Evolutionary conservation across 2,329 filamentous ascomycete genomes (phyloP).

Genomic region (Incumbomyces delicatus): DNA sequence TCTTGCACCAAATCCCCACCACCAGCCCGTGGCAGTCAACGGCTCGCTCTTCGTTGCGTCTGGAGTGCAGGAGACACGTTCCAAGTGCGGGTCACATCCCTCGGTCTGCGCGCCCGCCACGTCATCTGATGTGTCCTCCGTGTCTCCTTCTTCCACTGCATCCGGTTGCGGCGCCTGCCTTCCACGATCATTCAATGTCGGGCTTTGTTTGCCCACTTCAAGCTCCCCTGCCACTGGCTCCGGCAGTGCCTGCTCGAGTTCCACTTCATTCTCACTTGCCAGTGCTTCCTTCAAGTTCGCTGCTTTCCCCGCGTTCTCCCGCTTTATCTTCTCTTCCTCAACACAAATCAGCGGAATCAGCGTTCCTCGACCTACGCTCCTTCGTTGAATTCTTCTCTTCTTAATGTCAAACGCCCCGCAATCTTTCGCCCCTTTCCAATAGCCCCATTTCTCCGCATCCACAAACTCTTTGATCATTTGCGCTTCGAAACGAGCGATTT

Average conservation of each 20-base stretch:
- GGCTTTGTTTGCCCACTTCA: not conserved
- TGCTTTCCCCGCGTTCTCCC: no score
- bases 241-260: not conserved
- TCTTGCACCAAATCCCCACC: no score
- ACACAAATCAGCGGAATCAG: constrained; percentile 6
- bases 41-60: no score
- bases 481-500: constrained; percentile 8
- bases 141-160: not conserved
- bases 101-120: no score
- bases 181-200: not conserved
- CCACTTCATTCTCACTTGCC: not conserved
- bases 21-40: no score
- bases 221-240: not conserved
- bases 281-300: not conserved
- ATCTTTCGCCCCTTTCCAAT: not conserved
- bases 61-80: no score
- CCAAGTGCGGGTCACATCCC: no score
- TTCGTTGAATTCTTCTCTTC: not conserved
- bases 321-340: constrained; percentile 1
- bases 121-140: not conserved
- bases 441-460: not conserved
- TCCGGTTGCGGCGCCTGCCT: not conserved
- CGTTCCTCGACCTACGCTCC: not conserved
- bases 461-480: constrained; percentile 2
- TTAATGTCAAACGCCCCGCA: not conserved